Evolutionary conservation across 768 basidiomycete species (phyloP).

Genomic region (Chiua virens): DNA sequence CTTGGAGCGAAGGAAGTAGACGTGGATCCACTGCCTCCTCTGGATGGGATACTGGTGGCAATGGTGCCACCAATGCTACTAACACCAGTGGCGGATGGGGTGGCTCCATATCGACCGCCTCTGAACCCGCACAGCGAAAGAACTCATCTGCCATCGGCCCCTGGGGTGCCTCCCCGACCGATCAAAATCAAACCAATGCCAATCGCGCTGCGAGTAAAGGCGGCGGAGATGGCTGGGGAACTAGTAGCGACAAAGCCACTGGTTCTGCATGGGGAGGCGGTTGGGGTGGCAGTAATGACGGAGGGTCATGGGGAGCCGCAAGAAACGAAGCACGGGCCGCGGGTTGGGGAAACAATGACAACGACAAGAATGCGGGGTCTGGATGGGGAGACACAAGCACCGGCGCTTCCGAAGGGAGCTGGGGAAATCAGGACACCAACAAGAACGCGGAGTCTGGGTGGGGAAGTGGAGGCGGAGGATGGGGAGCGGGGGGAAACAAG

Average conservation of each 20-base stretch:
- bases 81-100: slow-evolving; percentile 9
- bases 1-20: slow-evolving; percentile 5
- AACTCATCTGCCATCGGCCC: background rate
- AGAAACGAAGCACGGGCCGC: too few relatives aligned
- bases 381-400: slow-evolving; percentile 1
- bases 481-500: too few relatives aligned
- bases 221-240: slow-evolving; percentile 7
- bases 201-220: background rate
- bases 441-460: background rate
- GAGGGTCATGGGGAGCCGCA: too few relatives aligned
- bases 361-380: background rate
- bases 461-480: background rate
- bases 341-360: slow-evolving; percentile 1
- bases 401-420: background rate
- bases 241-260: background rate
- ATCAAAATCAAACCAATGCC: slow-evolving; percentile 1
- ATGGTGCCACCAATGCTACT: background rate
- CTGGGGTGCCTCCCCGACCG: background rate
- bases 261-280: background rate
- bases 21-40: background rate
- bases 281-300: too few relatives aligned
- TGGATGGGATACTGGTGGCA: background rate
- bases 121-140: background rate
- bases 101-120: slow-evolving; percentile 1
- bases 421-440: slow-evolving; percentile 1